These are phyloP conservation scores for Clonostachys sp. DNA, from an alignment of 2,329 filamentous ascomycete genomes.

Conservation along the genomic window DNA sequence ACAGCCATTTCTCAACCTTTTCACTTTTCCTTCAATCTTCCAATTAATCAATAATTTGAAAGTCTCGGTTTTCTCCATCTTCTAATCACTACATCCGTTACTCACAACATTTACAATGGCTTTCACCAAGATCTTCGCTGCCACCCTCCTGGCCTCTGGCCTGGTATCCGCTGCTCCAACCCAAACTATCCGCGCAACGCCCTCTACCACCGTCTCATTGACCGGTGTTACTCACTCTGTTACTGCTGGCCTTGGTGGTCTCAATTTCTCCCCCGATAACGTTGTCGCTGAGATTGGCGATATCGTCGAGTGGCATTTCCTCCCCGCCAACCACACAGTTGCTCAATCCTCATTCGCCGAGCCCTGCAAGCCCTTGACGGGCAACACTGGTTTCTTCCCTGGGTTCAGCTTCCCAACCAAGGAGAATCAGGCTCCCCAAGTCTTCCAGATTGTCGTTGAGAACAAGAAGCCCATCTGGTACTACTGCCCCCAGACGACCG, in stretches of 20 bases:
- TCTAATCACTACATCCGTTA: background rate
- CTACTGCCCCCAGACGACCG: conserved; percentile 35
- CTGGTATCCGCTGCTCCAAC: conserved; percentile 21
- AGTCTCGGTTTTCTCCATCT: background rate
- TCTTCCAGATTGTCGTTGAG: conserved; percentile 38
- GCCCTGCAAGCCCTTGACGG: conserved; percentile 33
- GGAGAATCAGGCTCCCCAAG: conserved; percentile 26
- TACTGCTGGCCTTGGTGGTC: conserved; percentile 34
- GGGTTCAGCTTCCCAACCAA: conserved; percentile 35
- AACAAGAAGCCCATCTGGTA: conserved; percentile 33
- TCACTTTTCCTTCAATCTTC: background rate
- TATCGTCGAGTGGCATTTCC: conserved; percentile 50
- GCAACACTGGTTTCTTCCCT: conserved; percentile 34
- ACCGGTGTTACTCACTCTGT: conserved; percentile 39
- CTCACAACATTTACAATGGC: conserved; percentile 27
- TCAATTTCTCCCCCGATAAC: conserved; percentile 45
- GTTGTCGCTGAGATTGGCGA: conserved; percentile 43
- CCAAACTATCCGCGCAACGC: conserved; percentile 12
- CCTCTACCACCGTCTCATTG: conserved; percentile 23
- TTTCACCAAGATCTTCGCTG: conserved; percentile 38
- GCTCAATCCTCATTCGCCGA: conserved; percentile 33
- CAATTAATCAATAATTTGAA: background rate
- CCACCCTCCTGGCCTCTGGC: conserved; percentile 43
- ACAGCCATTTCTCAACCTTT: background rate
- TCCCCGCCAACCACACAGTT: conserved; percentile 45